Conservation (phyloP, 1,139 yeast genomes). For the Magnusiomyces tetraspermus region DNA sequence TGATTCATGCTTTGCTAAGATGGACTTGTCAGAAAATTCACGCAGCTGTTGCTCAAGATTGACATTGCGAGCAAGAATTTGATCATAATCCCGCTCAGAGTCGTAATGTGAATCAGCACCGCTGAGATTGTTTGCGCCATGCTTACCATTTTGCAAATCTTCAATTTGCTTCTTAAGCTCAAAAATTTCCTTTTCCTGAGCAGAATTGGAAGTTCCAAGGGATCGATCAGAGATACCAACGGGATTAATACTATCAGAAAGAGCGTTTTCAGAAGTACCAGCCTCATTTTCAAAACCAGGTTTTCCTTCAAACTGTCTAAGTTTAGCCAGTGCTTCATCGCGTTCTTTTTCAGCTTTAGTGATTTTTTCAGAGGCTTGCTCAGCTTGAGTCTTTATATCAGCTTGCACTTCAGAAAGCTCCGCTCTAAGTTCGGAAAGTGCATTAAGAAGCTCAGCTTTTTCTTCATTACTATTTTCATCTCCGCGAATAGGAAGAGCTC, state of each 20-base stretch:
- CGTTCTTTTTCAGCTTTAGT: constrained; percentile 22
- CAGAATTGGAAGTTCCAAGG: background rate
- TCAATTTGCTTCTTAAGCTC: background rate
- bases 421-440: constrained; percentile 28
- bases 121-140: background rate
- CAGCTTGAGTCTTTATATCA: constrained; percentile 28
- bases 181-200: background rate
- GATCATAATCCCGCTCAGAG: constrained; percentile 6
- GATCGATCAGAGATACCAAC: background rate
- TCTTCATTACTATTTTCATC: background rate
- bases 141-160: background rate
- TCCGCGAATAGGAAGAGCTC: background rate
- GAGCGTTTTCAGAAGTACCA: background rate
- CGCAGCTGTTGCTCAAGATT: constrained; percentile 20
- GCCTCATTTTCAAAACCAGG: background rate
- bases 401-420: constrained; percentile 30
- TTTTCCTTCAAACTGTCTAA: constrained; percentile 8
- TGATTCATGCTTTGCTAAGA: constrained; percentile 23
- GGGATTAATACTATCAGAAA: background rate
- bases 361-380: constrained; percentile 29
- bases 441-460: constrained; percentile 19
- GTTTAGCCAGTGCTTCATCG: constrained; percentile 17
- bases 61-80: constrained; percentile 14
- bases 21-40: constrained; percentile 21
- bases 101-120: background rate